Evolutionary conservation across 2,329 filamentous ascomycete species (phyloP).

Genomic region (Neonectria punicea): DNA sequence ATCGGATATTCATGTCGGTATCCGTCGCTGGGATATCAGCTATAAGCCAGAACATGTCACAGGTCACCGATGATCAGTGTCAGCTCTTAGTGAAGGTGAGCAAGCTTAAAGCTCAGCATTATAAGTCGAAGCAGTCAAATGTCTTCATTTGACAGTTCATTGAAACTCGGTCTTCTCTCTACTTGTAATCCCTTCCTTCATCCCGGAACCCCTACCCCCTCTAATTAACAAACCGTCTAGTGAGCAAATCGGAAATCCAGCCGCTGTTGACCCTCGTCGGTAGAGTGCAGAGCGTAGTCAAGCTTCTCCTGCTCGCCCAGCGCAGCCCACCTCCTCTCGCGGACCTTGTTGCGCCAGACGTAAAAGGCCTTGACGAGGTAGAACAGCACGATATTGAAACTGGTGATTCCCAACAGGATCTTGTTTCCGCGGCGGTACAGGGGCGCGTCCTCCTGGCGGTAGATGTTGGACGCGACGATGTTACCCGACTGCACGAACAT

Average conservation of each 20-base stretch:
- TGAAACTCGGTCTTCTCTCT: neutral
- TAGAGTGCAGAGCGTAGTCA: conserved; percentile 59
- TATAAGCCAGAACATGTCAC: no score
- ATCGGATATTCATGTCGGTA: neutral
- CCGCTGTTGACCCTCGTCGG: conserved; percentile 64
- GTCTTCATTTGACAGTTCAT: neutral
- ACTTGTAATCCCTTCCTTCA: neutral
- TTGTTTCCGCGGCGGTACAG: conserved; percentile 62
- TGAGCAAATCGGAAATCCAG: conserved; percentile 65
- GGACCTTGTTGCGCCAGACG: conserved; percentile 57
- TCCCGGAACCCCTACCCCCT: neutral
- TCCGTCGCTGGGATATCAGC: no score
- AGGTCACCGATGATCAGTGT: no score
- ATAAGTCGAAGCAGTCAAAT: neutral
- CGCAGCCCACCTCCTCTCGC: conserved; percentile 55
- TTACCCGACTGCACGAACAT: conserved; percentile 59
- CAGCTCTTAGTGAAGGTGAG: no score
- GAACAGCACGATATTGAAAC: conserved; percentile 59
- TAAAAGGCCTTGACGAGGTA: conserved; percentile 59
- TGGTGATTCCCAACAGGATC: conserved; percentile 58
- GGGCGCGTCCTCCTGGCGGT: conserved; percentile 63
- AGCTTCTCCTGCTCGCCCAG: conserved; percentile 58
- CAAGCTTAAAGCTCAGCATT: neutral
- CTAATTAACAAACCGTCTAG: conserved; percentile 37
- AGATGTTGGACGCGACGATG: conserved; percentile 56